Evolutionary conservation across 257 asterid genomes (phyloP), one percentile per base, ranked within the genome.

Genomic region (Mitragyna speciosa): DNA sequence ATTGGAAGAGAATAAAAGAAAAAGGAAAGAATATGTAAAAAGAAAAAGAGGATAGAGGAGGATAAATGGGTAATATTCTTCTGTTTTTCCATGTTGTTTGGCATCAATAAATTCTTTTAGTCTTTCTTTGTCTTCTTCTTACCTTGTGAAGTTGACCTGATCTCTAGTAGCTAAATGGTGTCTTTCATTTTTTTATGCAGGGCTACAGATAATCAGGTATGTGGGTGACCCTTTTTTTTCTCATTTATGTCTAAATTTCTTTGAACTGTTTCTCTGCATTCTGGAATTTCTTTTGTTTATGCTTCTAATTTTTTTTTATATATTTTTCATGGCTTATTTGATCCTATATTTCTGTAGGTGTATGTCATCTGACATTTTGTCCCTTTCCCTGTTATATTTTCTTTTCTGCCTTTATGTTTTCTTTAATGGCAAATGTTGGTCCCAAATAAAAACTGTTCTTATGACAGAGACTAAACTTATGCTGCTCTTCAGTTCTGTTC

Each of bases 161-260:
- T 64, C 56, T 56, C 45, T 58, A 70, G 22, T 76, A 52, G 48
- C 75, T 73, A 49, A 82, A 83, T 82, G 76, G 80, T 83, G 36
- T 79, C 80, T 71, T 84, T 76, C 75, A n/a, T 64, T 85, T 79
- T 82, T 81, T 70, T 84, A 33, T 89, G 97, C 97, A 95, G 99
- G 93, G 99, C 99, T 58, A 89, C 84, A 78, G 99, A 95, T 89
- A 93, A 93, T 87, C 99, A 93, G 97, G 97, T 95, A 90, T 48
- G 45, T 49, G 26, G 30, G 16, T 43, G 15, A 1, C 47, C 15
- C 2, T 51, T 61, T n/a, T 10, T 1, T 47, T 41, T 45, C 31
- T 54, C 30, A 36, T 58, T 65, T 58, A 12, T 54, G n/a, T 72
- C 31, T 36, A 26, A 41, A 76, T 63, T 47, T 65, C 39, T 45